phyloP scores from a whole-genome alignment of 1,284 basidiomycete species.

The Tetrapyrgos nigripes region DNA sequence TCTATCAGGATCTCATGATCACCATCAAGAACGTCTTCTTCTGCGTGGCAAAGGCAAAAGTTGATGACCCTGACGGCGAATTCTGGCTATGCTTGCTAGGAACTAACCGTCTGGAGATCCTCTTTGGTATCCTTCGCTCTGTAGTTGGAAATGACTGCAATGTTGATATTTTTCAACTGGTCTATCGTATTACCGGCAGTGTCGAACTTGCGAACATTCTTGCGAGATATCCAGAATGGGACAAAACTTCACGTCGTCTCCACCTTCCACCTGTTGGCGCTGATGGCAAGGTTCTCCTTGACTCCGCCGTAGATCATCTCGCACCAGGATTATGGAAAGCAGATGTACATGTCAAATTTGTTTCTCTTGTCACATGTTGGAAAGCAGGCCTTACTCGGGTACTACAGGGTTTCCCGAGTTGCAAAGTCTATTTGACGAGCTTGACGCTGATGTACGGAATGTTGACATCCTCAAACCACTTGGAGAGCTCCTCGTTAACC shows the following conservation, averaged over 20 bases:
- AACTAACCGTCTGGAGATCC: no score
- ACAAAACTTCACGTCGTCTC: slow-evolving; percentile 33
- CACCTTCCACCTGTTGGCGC: not conserved
- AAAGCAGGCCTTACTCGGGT: not conserved
- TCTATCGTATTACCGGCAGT: slow-evolving; percentile 29
- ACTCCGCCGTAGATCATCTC: not conserved
- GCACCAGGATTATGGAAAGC: not conserved
- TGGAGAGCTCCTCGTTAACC: not conserved
- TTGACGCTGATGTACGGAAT: no score
- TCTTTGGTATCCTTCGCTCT: slow-evolving; percentile 43
- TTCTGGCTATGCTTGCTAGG: slow-evolving; percentile 44
- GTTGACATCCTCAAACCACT: no score
- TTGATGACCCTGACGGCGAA: slow-evolving; percentile 33
- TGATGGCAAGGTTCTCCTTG: not conserved
- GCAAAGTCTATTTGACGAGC: no score
- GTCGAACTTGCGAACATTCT: slow-evolving; percentile 39
- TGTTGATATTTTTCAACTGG: slow-evolving; percentile 36
- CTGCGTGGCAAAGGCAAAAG: slow-evolving; percentile 43
- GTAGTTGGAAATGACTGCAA: slow-evolving; percentile 43
- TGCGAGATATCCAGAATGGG: slow-evolving; percentile 43
- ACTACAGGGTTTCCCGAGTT: no score
- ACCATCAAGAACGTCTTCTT: no score
- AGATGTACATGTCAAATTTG: not conserved
- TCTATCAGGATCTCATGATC: no score
- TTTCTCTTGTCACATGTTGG: not conserved